Evolutionary conservation across 495 filamentous ascomycete genomes (phyloP).

Genomic region (Penicillium tannophilum): DNA sequence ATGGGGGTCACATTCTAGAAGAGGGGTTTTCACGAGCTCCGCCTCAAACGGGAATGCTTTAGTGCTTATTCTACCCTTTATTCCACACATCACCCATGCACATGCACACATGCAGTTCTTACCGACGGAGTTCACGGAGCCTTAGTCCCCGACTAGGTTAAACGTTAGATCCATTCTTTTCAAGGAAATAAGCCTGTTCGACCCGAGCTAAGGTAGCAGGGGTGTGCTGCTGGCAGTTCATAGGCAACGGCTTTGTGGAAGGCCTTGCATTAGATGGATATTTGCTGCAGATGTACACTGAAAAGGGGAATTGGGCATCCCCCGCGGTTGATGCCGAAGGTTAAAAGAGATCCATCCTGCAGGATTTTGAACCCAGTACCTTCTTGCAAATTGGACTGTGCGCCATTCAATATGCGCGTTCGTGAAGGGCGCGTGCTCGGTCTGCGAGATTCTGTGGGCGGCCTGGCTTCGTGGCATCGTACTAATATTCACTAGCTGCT

Average conservation of each 20-base stretch:
- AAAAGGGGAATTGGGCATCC: background rate
- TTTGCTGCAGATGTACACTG: background rate
- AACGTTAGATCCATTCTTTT: background rate
- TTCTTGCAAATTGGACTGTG: background rate
- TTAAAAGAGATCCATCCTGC: slow-evolving; percentile 3
- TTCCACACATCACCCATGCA: slow-evolving; percentile 1
- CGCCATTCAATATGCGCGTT: slow-evolving; percentile 2
- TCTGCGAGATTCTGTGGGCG: background rate
- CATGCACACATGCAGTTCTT: slow-evolving; percentile 1
- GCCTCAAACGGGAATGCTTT: slow-evolving; percentile 11
- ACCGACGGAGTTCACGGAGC: slow-evolving; percentile 4
- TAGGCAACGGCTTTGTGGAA: background rate
- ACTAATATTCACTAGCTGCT: slow-evolving; percentile 6
- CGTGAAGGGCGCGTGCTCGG: slow-evolving; percentile 9
- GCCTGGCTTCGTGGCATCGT: slow-evolving; percentile 1
- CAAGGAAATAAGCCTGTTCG: background rate
- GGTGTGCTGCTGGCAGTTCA: background rate
- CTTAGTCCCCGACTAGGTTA: background rate
- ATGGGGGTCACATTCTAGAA: slow-evolving; percentile 18
- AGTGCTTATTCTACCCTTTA: slow-evolving; percentile 22
- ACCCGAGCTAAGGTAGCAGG: background rate
- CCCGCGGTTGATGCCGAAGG: background rate
- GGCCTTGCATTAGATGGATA: slow-evolving; percentile 9
- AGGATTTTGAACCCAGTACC: background rate
- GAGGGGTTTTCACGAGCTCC: slow-evolving; percentile 12